A percentile compares a stretch with the other conserved stretches of the same genome.
Evolutionary conservation across 2,329 filamentous ascomycete species (phyloP).

Genomic region (Claviceps sp.): DNA sequence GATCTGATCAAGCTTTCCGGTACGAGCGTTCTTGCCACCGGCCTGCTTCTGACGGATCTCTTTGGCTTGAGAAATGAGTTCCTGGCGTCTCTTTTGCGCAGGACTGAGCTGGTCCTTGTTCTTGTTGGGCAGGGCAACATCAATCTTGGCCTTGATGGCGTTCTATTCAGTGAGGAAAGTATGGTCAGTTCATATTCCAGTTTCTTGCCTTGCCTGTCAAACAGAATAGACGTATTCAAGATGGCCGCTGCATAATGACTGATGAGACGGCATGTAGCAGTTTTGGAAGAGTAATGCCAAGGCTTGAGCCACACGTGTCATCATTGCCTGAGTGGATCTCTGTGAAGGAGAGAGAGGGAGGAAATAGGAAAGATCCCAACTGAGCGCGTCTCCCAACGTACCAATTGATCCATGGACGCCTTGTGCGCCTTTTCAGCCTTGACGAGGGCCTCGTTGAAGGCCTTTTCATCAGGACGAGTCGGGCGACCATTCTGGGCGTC

Average conservation of each 20-base stretch:
- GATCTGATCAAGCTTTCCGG: constrained; percentile 72
- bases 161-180: constrained; percentile 42
- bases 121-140: constrained; percentile 61
- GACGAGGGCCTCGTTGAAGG: constrained; percentile 65
- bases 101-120: constrained; percentile 70
- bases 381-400: constrained; percentile 14
- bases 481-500: constrained; percentile 45
- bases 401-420: constrained; percentile 50
- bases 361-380: background rate
- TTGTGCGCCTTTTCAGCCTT: constrained; percentile 80
- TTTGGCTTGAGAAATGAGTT: constrained; percentile 70
- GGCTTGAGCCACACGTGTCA: background rate
- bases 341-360: too few species aligned
- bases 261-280: background rate
- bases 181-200: constrained; percentile 5
- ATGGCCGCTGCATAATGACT: too few species aligned
- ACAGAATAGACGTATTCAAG: too few species aligned
- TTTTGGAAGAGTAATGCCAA: background rate
- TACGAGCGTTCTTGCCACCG: constrained; percentile 70
- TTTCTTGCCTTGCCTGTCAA: too few species aligned
- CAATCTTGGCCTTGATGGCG: constrained; percentile 76
- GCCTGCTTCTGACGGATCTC: constrained; percentile 80
- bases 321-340: too few species aligned
- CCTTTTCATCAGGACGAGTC: constrained; percentile 74
- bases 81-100: constrained; percentile 67